Base-by-base conservation (phyloP, 192 early-diverging fungal species). In the Paraglomus brasilianum region DNA sequence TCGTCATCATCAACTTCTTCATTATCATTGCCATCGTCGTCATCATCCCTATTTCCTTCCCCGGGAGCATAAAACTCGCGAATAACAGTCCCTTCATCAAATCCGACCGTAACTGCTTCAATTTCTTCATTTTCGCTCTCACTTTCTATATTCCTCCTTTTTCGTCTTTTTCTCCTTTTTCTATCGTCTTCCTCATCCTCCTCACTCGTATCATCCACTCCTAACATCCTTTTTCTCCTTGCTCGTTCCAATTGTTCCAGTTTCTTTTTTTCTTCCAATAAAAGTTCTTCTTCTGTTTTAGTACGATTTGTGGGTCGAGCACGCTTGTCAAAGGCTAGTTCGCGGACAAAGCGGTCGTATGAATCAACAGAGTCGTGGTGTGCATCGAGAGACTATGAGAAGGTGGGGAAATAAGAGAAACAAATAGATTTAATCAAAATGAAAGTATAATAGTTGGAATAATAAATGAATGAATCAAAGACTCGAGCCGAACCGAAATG, bases 261-360 rank as follows among this genome's bases (percentile, higher is more conserved):
- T 60, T 90, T 85, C 38, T 84, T 85, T 71, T 88, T 89, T 46
- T 92, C 93, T 68, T 95, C 95, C 40, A 87, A 67, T 10, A 92
- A 94, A 64, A 87, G 74, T 78, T 99, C 97, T 66, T 95, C 94
- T 73, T 96, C 96, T 8, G 93, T 94, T 82, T 97, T 97, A 17
- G 90, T 73, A 13, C 97, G 87, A 75, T 99, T 94, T 58, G 92
- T 87, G 15, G 96, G 93, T 59, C 82, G 82, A 0, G 91, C 94
- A 22, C 94, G 89, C 74, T 86, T 83, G 44, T 99, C 96, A 71
- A 83, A 86, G 5, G 85, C 88, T 42, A 99, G 78, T 64, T 94
- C 90, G 9, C 88, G 83, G 42, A 99, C 86, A 42, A 87, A 83
- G 51, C 75, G 79, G 73, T 99, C 95, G 74, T 97, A 99, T 51